Evolutionary conservation across 2,329 filamentous ascomycete genomes (phyloP), one percentile per base, ranked within the genome.

Genomic region (Calycina herbarum): DNA sequence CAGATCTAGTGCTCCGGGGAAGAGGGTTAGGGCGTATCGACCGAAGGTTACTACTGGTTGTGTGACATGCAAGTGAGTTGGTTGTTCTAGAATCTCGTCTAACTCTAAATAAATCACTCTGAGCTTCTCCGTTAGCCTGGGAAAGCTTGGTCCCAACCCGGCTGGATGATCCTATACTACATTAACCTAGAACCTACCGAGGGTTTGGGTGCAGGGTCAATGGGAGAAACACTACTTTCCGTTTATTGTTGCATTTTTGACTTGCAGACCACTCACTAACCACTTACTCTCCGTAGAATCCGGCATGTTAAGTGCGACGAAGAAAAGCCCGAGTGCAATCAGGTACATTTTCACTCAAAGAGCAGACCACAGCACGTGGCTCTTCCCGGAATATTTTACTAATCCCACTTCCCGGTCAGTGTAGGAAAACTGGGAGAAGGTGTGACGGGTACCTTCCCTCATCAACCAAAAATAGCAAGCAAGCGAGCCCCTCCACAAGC

Each of bases 261-360:
- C 3, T 7, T 20, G 3, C 31, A 29, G 15, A 20, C 11, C 33
- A 35, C 29, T 33, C 15, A 5, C 31, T 54, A 11, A 20, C 11
- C 33, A 24, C 29, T 33, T 51, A 29, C 59, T 61, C 4, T 31
- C 17, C 42, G 17, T 33, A 59, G 48, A 29, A 59, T 58, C 29
- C 59, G 64, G 4, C 59, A 60, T 24, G 60, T 66, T 10, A 66
- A 66, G 35, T 66, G 64, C 57, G 59, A 59, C 5, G 64, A 66
- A 57, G 40, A 48, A 24, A 66, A 59, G 51, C 64, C 64, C 3
- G 31, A 42, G 4, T 66, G 64, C 13, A 38, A 38, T 8, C 35
- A 38, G 35, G 35, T 38, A 38, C 13, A 3, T 13, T 8, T 38
- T 38, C 35, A 13, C 35, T 10, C 13, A 38, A 3, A 8, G 4